phyloP scores from a whole-genome alignment of 2,329 filamentous ascomycete genomes.

The Aspergillus awamori region DNA sequence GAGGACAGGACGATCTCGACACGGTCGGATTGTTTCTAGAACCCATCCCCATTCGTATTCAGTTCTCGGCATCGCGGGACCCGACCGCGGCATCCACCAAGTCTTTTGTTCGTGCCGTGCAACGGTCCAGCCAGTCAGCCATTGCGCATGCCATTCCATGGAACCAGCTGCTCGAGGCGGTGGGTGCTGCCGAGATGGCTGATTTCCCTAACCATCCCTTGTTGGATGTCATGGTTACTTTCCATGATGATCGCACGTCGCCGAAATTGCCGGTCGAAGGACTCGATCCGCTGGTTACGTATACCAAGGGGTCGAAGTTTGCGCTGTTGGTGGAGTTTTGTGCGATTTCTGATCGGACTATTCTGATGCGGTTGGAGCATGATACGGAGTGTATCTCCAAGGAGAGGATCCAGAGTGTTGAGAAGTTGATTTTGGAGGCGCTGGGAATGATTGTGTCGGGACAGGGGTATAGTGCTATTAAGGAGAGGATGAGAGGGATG shows the following conservation, averaged over 20 bases:
- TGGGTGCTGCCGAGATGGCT: neutral
- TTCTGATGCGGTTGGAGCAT: neutral
- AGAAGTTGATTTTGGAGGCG: neutral
- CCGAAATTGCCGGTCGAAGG: neutral
- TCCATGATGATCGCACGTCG: neutral
- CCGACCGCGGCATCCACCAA: neutral
- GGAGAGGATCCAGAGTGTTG: neutral
- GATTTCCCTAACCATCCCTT: conserved; percentile 7
- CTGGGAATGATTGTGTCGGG: neutral
- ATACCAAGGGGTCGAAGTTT: conserved; percentile 11
- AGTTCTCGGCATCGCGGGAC: neutral
- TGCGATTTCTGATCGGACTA: neutral
- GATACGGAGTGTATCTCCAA: neutral
- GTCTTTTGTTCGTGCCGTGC: neutral
- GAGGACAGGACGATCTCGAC: conserved; percentile 1
- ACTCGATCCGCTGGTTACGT: neutral
- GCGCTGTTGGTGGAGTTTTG: conserved; percentile 9
- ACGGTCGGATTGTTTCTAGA: conserved; percentile 13
- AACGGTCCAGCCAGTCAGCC: conserved; percentile 4
- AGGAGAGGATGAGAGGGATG: neutral
- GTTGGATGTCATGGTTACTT: conserved; percentile 11
- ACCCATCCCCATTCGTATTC: conserved; percentile 12
- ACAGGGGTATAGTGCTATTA: neutral
- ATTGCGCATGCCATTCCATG: conserved; percentile 12
- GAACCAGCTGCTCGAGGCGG: neutral